These are phyloP conservation scores for Dionaea muscipula DNA, from an alignment of 179 eudicot species.

Conservation along the genomic window DNA sequence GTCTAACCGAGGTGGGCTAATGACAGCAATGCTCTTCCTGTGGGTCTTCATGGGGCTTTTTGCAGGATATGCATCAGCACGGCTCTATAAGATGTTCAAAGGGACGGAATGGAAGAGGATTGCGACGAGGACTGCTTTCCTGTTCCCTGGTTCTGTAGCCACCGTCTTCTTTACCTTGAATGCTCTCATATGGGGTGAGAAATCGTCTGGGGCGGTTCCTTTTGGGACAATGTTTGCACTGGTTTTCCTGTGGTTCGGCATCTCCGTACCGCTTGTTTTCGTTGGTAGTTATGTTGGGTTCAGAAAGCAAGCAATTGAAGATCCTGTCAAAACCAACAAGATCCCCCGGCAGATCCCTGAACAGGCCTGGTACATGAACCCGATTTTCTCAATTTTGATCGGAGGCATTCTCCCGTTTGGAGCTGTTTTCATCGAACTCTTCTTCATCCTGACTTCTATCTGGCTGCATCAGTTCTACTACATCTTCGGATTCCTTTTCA, in stretches of 20 bases:
- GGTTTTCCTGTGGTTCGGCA: constrained; percentile 36
- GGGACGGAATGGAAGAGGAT: constrained; percentile 42
- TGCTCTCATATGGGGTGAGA: constrained; percentile 41
- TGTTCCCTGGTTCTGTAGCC: constrained; percentile 37
- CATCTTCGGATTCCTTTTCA: constrained; percentile 42
- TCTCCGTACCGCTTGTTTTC: constrained; percentile 41
- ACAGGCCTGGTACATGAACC: constrained; percentile 49
- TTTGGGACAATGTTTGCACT: constrained; percentile 43
- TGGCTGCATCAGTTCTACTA: constrained; percentile 49
- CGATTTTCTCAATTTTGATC: constrained; percentile 35
- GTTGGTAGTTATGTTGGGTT: constrained; percentile 35
- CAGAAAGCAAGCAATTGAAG: constrained; percentile 24
- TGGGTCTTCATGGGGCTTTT: constrained; percentile 45
- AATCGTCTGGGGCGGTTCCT: constrained; percentile 44
- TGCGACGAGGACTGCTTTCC: constrained; percentile 31
- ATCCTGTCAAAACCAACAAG: constrained; percentile 41
- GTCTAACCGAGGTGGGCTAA: constrained; percentile 49
- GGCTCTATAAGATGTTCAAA: constrained; percentile 41
- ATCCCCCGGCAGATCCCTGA: constrained; percentile 46
- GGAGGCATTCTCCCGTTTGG: constrained; percentile 47
- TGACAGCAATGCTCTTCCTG: constrained; percentile 41
- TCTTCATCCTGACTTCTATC: constrained; percentile 40
- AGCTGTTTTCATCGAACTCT: constrained; percentile 35
- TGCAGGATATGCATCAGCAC: constrained; percentile 40
- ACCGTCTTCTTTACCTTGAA: constrained; percentile 30